Evolutionary conservation across 257 asterid species (phyloP).

Genomic region (Przewalskia tangutica): DNA sequence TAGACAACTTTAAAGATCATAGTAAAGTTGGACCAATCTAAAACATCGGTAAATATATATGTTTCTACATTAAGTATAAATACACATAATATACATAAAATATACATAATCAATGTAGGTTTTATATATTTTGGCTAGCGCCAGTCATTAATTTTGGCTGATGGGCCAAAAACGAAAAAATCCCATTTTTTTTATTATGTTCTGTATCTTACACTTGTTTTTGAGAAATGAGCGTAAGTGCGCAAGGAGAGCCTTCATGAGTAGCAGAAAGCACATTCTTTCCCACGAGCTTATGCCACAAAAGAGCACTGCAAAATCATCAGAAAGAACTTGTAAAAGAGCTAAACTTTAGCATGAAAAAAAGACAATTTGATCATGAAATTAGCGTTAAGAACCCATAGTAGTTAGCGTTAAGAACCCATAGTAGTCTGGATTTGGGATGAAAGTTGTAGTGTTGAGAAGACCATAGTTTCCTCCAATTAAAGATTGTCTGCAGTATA

Average conservation of each 20-base stretch:
- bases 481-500: constrained; percentile 72
- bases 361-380: background rate
- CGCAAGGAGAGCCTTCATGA: constrained; percentile 56
- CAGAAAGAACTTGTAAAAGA: background rate
- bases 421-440: constrained; percentile 92
- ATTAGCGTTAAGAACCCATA: constrained; percentile 41
- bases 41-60: too few relatives aligned
- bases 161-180: too few relatives aligned
- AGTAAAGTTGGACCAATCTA: too few relatives aligned
- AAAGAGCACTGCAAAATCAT: constrained; percentile 37
- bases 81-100: too few relatives aligned
- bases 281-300: constrained; percentile 84
- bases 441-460: constrained; percentile 50
- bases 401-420: too few relatives aligned
- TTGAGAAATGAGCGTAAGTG: constrained; percentile 67
- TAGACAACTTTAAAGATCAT: background rate
- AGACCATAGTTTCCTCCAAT: constrained; percentile 83
- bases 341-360: background rate
- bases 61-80: too few relatives aligned
- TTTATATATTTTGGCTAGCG: too few relatives aligned
- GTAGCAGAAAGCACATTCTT: constrained; percentile 41
- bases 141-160: too few relatives aligned
- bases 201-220: constrained; percentile 29
- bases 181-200: background rate
- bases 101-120: too few relatives aligned